phyloP scores from a whole-genome alignment of 768 basidiomycete species.

The Tricholoma hemisulphureum region DNA sequence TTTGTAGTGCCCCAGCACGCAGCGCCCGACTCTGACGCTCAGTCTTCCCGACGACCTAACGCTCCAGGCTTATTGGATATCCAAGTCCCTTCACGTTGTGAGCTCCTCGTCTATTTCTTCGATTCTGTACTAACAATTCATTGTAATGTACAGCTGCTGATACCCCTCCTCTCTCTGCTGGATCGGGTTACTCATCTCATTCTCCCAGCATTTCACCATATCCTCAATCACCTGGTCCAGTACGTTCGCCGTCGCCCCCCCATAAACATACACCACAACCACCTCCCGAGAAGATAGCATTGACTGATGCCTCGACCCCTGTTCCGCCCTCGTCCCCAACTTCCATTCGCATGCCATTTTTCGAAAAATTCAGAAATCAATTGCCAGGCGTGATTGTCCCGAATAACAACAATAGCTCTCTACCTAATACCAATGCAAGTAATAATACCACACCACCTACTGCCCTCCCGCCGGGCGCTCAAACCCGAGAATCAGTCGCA shows the following conservation, averaged over 20 bases:
- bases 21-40: constrained; percentile 15
- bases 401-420: constrained; percentile 5
- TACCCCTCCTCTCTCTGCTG: constrained; percentile 49
- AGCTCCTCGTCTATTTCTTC: constrained; percentile 20
- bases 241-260: constrained; percentile 19
- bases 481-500: constrained; percentile 4
- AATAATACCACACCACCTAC: constrained; percentile 17
- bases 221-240: constrained; percentile 31
- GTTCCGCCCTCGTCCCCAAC: constrained; percentile 23
- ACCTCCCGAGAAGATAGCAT: constrained; percentile 3
- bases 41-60: constrained; percentile 30
- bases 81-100: constrained; percentile 41
- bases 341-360: constrained; percentile 48
- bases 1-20: constrained; percentile 24
- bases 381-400: constrained; percentile 24
- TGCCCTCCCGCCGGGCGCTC: constrained; percentile 4
- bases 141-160: constrained; percentile 26
- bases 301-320: constrained; percentile 9
- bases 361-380: constrained; percentile 52
- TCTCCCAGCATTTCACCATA: constrained; percentile 44
- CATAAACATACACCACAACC: constrained; percentile 9
- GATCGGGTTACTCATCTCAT: constrained; percentile 44
- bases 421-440: constrained; percentile 11
- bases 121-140: constrained; percentile 12
- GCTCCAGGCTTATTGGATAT: constrained; percentile 48